Base-by-base conservation (phyloP, 2,329 filamentous ascomycete genomes). In the Colletotrichum agaves region DNA sequence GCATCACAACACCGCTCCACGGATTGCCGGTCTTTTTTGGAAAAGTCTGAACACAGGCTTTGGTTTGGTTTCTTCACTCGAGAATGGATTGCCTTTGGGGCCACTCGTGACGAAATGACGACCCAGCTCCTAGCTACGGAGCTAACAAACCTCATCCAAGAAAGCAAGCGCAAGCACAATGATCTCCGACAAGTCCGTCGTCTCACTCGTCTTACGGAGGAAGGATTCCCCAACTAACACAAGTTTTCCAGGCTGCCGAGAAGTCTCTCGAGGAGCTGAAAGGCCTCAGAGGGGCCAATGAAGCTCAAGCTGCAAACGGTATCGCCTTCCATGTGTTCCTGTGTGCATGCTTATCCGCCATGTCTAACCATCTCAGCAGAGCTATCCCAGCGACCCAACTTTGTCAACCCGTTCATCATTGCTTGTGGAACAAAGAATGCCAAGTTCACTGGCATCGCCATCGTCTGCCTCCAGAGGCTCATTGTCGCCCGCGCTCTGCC, bases 101-200 rank as follows among this genome's bases (percentile, higher is more conserved):
- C 57, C 35, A 53, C 52, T 50, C 53, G 58, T 70, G 73, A 74
- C 78, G 90, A 82, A 75, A 97, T 97, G 94, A 97, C 94, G 79
- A 91, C 93, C 75, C 93, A 97, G 87, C 90, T 97, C 75, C 87
- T 98, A 75, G 90, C 91, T 76, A 90, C 92, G 66, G 94, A 98
- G 87, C 88, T 98, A 78, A 88, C 91, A 75, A 97, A 93, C 82
- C 88, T 98, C 78, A 91, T 97, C 74, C 93, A 97, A 80, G 96
- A 99, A 83, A 96, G 94, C 77, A 98, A 97, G 81, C 89, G 95
- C 75, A 98, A 97, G 81, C 91, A 98, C 79, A 89, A 91, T 73
- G 96, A 98, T 75, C 85, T 99, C 60, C 90, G 92, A 83, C 92
- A 92, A 86, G 92, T 91, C 81, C 74, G 86, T 79, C 64, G 21